These are phyloP conservation scores for Capsicum pubescens DNA, from an alignment of 257 asterid genomes.

Conservation along the genomic window DNA sequence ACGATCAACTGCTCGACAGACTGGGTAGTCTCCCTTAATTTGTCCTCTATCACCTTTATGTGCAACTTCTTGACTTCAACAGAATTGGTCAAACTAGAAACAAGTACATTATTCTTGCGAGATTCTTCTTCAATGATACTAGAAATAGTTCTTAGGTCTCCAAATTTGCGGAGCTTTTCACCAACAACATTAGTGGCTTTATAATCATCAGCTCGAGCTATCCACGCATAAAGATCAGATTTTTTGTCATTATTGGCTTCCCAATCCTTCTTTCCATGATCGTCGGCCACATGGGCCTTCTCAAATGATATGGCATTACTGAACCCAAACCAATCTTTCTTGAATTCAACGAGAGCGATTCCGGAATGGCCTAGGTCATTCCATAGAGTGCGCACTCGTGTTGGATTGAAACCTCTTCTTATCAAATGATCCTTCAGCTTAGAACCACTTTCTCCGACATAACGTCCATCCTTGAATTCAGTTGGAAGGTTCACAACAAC, in stretches of 20 bases:
- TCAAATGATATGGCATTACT: constrained; percentile 76
- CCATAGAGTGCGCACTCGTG: constrained; percentile 82
- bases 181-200: constrained; percentile 58
- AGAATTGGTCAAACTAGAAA: constrained; percentile 63
- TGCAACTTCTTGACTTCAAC: constrained; percentile 74
- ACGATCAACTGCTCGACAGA: constrained; percentile 54
- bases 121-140: constrained; percentile 82
- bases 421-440: constrained; percentile 67
- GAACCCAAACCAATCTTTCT: constrained; percentile 85
- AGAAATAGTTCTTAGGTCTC: constrained; percentile 77
- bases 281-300: constrained; percentile 65
- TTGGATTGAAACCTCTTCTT: constrained; percentile 68
- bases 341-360: constrained; percentile 79
- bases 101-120: constrained; percentile 72
- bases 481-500: constrained; percentile 67
- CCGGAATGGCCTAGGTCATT: constrained; percentile 81
- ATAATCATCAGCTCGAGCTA: constrained; percentile 90
- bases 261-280: constrained; percentile 80
- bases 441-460: constrained; percentile 82
- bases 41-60: constrained; percentile 67
- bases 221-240: constrained; percentile 76
- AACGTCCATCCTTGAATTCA: constrained; percentile 59
- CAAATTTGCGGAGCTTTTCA: constrained; percentile 80
- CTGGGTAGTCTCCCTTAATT: constrained; percentile 68
- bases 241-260: constrained; percentile 45